Evolutionary conservation across 495 filamentous ascomycete genomes (phyloP).

Genomic region (Hapsidospora chrysogenum): DNA sequence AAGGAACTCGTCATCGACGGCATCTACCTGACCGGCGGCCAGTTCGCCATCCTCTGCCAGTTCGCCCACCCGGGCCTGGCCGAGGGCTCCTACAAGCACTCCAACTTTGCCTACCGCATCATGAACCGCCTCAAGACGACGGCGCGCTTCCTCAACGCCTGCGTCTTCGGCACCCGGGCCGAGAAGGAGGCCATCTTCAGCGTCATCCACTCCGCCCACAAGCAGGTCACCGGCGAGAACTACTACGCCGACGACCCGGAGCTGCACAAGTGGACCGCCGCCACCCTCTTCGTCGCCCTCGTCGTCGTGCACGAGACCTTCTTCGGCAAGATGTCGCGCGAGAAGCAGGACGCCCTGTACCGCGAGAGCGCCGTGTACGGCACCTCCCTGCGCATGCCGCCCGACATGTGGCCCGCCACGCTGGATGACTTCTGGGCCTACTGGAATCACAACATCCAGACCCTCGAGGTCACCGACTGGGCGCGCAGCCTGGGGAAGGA

Average conservation of each 20-base stretch:
- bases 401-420: constrained; percentile 18
- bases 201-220: constrained; percentile 20
- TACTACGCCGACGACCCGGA: constrained; percentile 18
- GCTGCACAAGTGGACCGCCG: constrained; percentile 26
- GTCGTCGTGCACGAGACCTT: constrained; percentile 20
- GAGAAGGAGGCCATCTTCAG: constrained; percentile 20
- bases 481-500: constrained; percentile 17
- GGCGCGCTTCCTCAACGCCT: constrained; percentile 26
- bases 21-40: constrained; percentile 4
- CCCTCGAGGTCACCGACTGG: constrained; percentile 12
- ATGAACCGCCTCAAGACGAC: constrained; percentile 23
- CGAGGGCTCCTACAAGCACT: constrained; percentile 11
- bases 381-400: constrained; percentile 17
- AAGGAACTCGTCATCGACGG: not conserved
- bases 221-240: constrained; percentile 12
- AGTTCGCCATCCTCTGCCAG: constrained; percentile 5
- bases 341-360: constrained; percentile 15
- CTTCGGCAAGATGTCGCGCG: constrained; percentile 11
- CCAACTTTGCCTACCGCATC: constrained; percentile 23
- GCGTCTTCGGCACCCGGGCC: constrained; percentile 16
- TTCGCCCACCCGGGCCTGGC: constrained; percentile 6
- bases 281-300: constrained; percentile 19
- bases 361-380: constrained; percentile 20
- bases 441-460: constrained; percentile 21
- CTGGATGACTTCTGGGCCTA: constrained; percentile 23